phyloP scores from a whole-genome alignment of 768 basidiomycete species.

The Pulveroboletus sp. region DNA sequence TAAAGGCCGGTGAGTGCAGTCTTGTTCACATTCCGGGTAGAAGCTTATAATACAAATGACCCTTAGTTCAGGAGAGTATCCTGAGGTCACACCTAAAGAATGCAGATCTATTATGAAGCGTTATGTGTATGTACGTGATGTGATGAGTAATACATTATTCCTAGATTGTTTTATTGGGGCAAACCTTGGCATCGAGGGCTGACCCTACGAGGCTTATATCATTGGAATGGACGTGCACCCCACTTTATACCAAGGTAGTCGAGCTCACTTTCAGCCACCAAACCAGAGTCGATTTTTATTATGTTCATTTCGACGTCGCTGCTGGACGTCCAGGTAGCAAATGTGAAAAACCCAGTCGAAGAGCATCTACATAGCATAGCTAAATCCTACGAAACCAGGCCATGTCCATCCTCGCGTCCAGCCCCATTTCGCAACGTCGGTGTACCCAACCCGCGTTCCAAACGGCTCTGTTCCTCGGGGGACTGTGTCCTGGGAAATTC shows the following conservation, averaged over 20 bases:
- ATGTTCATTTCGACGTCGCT: neutral
- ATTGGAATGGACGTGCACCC: neutral
- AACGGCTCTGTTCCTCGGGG: conserved; percentile 47
- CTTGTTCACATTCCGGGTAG: neutral
- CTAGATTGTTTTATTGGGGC: neutral
- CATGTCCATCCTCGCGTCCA: conserved; percentile 24
- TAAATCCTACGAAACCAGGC: neutral
- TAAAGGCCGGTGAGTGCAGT: conserved; percentile 53
- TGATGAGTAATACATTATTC: neutral
- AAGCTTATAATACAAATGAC: conserved; percentile 1
- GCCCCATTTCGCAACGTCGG: conserved; percentile 54
- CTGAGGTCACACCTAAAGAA: conserved; percentile 63
- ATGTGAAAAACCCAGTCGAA: neutral
- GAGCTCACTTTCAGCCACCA: neutral
- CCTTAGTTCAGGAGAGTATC: conserved; percentile 65
- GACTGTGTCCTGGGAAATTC: conserved; percentile 23
- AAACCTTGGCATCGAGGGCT: neutral
- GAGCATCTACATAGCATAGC: neutral
- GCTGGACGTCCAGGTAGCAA: conserved; percentile 1
- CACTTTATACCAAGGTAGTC: no score
- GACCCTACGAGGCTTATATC: neutral
- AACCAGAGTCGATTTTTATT: neutral
- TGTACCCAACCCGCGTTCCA: conserved; percentile 60
- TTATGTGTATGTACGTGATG: conserved; percentile 2
- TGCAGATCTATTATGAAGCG: conserved; percentile 59